Evolutionary conservation across 2,329 filamentous ascomycete genomes (phyloP), one percentile per base, ranked within the genome.

Genomic region (Colletotrichum orbiculare): DNA sequence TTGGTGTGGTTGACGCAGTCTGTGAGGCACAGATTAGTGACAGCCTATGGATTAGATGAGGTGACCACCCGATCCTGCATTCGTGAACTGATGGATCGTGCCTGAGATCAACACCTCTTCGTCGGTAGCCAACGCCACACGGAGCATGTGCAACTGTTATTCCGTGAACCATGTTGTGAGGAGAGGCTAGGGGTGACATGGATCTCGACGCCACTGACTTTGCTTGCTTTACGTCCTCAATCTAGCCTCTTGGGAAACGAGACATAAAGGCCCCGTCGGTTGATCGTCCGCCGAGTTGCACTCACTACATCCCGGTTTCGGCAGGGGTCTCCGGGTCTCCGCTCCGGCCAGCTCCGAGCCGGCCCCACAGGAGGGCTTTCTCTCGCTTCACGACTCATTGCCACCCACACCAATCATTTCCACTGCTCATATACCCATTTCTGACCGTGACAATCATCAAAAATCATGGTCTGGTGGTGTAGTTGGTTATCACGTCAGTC

Each of bases 401-500:
- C 7, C 45, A 37, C 43, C 54, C 38, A 56, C 12, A 45, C 48
- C 48, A 15, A 1, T 10, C 11, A 8, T 6, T 17, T 15, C 13
- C 43, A 35, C 25, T 25, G 25, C 2, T 2, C 45, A 57, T 60
- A 34, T 34, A n/a, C 10, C 1, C 2, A 9, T 34, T 38, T 39
- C 15, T 43, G 4, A 6, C 4, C 13, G 0, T 1, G 0, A 0
- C 0, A 0, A 6, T 34, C 57, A 64, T 50, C 57, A 61, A 64
- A 37, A 12, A 13, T 10, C n/a, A 17, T 38, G 61, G 62, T 65
- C 46, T 65, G 43, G 60, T 75, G 72, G 73, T 74, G 73, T 74
- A 75, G 79, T 81, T 80, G 79, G 78, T 81, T 80, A 81, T 80
- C 79, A 81, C 79, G 75, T 81, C 77, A 80, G 78, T 80, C 77